Base-by-base conservation (phyloP, 768 basidiomycete genomes). In the Pleurotus citrinopileatus region DNA sequence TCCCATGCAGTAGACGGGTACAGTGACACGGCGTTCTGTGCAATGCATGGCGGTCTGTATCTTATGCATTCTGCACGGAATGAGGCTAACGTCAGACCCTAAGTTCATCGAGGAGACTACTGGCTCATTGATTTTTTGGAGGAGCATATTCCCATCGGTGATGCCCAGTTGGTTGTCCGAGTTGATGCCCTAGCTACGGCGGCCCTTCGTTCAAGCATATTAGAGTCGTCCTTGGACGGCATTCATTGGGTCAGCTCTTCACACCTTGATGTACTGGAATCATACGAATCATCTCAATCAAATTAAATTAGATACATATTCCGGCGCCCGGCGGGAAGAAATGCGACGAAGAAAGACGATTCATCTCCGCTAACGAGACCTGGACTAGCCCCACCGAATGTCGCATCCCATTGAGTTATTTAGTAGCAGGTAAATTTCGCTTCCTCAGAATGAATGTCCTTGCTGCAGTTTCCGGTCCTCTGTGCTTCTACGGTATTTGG, bases 1-100 rank as follows among this genome's bases (percentile, higher is more conserved):
- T 82, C 80, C 10, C 67, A 70, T 61, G 84, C 82, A 3, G 84
- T 85, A 3, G 84, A 87, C 67, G 75, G 77, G 5, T 60, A 70
- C n/a, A 57, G 63, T 3, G 64, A 65, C 7, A 84, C 82, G 27
- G 72, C 65, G 0, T 87, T 87, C 60, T 71, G 70, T 28, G 83
- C 82, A 62, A 60, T 69, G 9, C 20, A 19, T 26, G 57, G 66
- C 55, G 61, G 85, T 83, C 59, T 52, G 78, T 65, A 9, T 17
- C 23, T 19, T 52, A 25, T 46, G 34, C 8, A n/a, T 29, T 56
- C n/a, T 2, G n/a, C 20, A 29, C 29, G 42, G 19, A 28, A 34
- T 46, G 32, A 38, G 29, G 40, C 29, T 22, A 37, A 13, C 27
- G 26, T 9, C 20, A 12, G 17, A 40, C 17, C 12, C 52, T 27